Conservation (phyloP, 371 early-diverging fungal species). For the Basidiobolus meristosporus region DNA sequence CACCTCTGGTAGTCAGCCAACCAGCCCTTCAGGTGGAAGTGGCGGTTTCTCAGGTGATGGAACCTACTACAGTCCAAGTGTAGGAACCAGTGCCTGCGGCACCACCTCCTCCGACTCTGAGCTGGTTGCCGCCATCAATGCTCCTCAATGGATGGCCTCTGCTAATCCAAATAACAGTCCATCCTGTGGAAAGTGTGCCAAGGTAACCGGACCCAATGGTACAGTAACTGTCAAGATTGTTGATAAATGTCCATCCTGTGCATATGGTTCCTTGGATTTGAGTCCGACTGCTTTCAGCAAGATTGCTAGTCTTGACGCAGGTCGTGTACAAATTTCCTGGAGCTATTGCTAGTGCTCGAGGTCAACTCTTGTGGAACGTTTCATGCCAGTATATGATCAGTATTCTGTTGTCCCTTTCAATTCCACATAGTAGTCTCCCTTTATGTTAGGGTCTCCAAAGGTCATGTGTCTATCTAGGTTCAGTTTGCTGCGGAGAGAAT, state of each 20-base stretch:
- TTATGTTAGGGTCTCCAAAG: too few species aligned
- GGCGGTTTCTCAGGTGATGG: conserved; percentile 11
- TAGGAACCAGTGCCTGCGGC: conserved; percentile 10
- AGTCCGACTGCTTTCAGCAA: conserved; percentile 20
- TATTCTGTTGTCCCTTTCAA: too few species aligned
- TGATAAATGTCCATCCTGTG: conserved; percentile 25
- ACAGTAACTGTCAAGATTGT: conserved; percentile 15
- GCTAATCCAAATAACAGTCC: conserved; percentile 6
- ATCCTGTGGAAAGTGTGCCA: conserved; percentile 17
- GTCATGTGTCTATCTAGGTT: too few species aligned
- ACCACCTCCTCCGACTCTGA: conserved; percentile 6
- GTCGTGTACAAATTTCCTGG: conserved; percentile 19
- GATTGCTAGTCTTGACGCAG: conserved; percentile 13
- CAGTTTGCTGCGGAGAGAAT: too few species aligned
- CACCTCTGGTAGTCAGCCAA: too few species aligned
- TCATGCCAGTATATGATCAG: too few species aligned
- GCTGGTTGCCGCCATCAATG: conserved; percentile 8
- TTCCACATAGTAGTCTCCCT: too few species aligned
- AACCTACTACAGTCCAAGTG: conserved; percentile 8
- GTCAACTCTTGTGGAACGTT: too few species aligned
- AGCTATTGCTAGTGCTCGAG: conserved; percentile 3
- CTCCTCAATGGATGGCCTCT: not conserved
- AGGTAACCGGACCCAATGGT: conserved; percentile 13
- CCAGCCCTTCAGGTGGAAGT: too few species aligned
- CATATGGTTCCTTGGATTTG: conserved; percentile 16